Evolutionary conservation across 495 filamentous ascomycete genomes (phyloP), one percentile per base, ranked within the genome.

Genomic region (Aspergillus ellipticus): DNA sequence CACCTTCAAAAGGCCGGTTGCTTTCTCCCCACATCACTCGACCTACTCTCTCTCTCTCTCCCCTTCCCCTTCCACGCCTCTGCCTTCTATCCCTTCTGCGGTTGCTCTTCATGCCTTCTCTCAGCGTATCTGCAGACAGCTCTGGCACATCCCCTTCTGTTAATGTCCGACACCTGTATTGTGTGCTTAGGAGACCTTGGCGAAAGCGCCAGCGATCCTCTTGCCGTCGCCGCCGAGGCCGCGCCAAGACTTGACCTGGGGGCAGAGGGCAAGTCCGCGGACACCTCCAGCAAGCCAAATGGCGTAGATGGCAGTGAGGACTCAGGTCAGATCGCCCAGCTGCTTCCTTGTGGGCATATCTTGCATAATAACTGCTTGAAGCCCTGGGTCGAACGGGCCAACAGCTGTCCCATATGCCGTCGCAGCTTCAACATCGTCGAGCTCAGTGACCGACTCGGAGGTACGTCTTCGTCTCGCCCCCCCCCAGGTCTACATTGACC

Each of bases 371-470:
- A 87, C 47, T 99, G 94, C 66, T 74, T 99, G 54, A 85, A 86
- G 62, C 89, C 90, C 54, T 99, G 94, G 94, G 89, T 88, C 28
- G 90, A 94, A 73, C 85, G 93, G 65, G 93, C 95, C 53, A 99
- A 97, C 72, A 96, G 91, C 67, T 99, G 94, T 67, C 94, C 94
- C 13, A 95, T 97, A 69, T 99, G 94, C 70, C 89, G 94, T 54
- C 86, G 87, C 63, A 86, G 77, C 62, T 97, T 97, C 74, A 90
- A 97, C 71, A 69, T 85, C 62, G 95, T 97, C 52, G 85, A 92
- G 65, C 85, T 97, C 51, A 88, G 83, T 62, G 83, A 87, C 56
- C 82, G 77, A 53, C 69, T 89, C 66, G 87, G 86, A 78, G 90
- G 91, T 95, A 81, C 72, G 83, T 79, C 59, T 35, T 26, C 41